Conservation (phyloP, 1,284 basidiomycete genomes). For the Cryptococcus amylolentus region DNA sequence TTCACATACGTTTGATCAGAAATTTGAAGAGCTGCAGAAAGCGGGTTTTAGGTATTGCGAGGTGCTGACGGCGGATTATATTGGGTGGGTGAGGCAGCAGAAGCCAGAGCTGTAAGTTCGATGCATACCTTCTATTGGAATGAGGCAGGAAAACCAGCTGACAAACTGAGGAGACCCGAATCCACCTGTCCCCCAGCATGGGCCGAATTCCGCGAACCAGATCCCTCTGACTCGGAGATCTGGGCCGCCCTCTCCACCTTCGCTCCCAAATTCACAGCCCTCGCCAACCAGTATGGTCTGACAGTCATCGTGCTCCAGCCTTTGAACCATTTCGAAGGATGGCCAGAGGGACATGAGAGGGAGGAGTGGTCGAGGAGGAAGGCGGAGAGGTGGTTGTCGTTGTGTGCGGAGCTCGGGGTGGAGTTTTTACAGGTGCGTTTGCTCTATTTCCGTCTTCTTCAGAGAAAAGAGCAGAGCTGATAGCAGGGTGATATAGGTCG, state of each 20-base stretch:
- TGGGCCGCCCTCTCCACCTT: slow-evolving; percentile 12
- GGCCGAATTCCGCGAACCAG: slow-evolving; percentile 11
- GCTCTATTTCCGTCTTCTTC: slow-evolving; percentile 3
- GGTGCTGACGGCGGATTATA: too few species aligned
- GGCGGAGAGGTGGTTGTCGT: slow-evolving; percentile 14
- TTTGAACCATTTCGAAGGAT: slow-evolving; percentile 16
- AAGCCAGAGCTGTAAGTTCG: not conserved
- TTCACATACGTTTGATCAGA: not conserved
- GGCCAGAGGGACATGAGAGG: slow-evolving; percentile 7
- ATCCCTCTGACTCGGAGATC: slow-evolving; percentile 10
- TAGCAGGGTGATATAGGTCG: slow-evolving; percentile 14
- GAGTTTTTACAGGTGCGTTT: slow-evolving; percentile 14
- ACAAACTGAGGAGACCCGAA: not conserved
- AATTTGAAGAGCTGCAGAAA: not conserved
- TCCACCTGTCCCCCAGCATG: slow-evolving; percentile 12
- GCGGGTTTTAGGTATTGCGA: not conserved
- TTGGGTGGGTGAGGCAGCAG: not conserved
- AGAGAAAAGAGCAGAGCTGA: not conserved
- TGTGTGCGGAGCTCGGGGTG: slow-evolving; percentile 13
- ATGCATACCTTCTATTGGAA: not conserved
- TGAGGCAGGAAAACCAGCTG: not conserved
- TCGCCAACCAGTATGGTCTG: slow-evolving; percentile 10
- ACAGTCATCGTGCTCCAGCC: slow-evolving; percentile 15
- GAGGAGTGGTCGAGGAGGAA: slow-evolving; percentile 10
- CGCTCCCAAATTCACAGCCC: not conserved